Percentiles rank a stretch among this genome's conserved stretches.
phyloP scores from a whole-genome alignment of 768 basidiomycete genomes.

The Tricholoma sp. region DNA sequence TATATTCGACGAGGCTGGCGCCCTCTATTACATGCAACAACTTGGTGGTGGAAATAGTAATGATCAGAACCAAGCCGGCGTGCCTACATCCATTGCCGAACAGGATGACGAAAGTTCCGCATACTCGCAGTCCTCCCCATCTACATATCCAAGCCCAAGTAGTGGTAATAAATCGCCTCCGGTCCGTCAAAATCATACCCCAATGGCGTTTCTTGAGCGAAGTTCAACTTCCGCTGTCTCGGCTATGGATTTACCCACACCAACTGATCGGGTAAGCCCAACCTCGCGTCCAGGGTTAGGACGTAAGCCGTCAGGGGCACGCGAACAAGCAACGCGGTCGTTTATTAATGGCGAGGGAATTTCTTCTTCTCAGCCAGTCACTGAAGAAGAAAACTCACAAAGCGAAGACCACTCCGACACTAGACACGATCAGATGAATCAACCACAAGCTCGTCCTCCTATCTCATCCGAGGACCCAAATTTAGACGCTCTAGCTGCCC shows the following conservation, averaged over 20 bases:
- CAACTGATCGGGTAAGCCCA: constrained; percentile 28
- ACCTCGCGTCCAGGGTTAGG: constrained; percentile 39
- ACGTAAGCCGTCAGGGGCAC: constrained; percentile 81
- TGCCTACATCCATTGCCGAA: constrained; percentile 41
- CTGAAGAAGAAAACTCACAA: constrained; percentile 27
- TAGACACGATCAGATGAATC: constrained; percentile 6
- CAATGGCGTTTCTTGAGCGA: constrained; percentile 32
- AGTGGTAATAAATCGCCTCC: constrained; percentile 16
- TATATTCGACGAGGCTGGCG: constrained; percentile 54
- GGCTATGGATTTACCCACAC: constrained; percentile 13
- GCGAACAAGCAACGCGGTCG: constrained; percentile 52
- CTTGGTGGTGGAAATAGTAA: constrained; percentile 26
- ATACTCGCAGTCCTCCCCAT: constrained; percentile 9
- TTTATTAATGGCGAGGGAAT: constrained; percentile 35
- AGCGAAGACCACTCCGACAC: constrained; percentile 18
- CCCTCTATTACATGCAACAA: constrained; percentile 68
- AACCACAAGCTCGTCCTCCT: constrained; percentile 6
- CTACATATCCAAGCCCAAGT: constrained; percentile 4
- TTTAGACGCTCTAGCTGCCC: constrained; percentile 71
- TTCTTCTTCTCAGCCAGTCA: constrained; percentile 33
- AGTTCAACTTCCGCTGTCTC: constrained; percentile 11
- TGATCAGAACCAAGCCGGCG: constrained; percentile 18
- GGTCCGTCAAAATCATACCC: constrained; percentile 30
- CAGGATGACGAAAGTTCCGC: constrained; percentile 33
- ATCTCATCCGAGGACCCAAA: constrained; percentile 42